Evolutionary conservation across 2,329 filamentous ascomycete species (phyloP).

Genomic region (Neofusicoccum umdonicola): DNA sequence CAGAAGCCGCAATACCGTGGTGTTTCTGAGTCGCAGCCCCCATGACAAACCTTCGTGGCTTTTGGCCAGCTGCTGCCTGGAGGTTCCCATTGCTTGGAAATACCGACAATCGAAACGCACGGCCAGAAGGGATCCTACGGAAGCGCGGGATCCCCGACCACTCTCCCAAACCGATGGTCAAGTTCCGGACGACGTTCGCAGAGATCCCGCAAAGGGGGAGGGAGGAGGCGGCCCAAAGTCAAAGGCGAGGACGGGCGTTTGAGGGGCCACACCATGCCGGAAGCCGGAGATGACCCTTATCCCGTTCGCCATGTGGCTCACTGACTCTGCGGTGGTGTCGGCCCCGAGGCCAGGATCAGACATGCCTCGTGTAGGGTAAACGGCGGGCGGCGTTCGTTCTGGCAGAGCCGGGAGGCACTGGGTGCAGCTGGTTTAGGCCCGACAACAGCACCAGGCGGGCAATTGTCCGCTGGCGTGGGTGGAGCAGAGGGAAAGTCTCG

Average conservation of each 20-base stretch:
- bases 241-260: neutral
- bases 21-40: neutral
- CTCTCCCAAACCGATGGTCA: neutral
- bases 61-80: neutral
- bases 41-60: neutral
- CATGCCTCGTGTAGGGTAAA: neutral
- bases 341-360: neutral
- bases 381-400: neutral
- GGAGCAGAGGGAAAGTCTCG: neutral
- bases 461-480: neutral
- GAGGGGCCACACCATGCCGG: too few relatives aligned
- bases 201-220: neutral
- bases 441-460: neutral
- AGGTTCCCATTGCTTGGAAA: neutral
- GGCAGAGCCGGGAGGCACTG: neutral
- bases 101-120: neutral
- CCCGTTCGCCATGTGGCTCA: neutral
- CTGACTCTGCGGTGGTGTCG: neutral
- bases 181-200: neutral
- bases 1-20: neutral
- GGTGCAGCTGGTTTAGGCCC: neutral
- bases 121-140: neutral
- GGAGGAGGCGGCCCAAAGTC: neutral
- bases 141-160: too few relatives aligned
- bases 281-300: neutral